phyloP scores from a whole-genome alignment of 352 stramenopile species.

The Halophytophthora batemanensis region DNA sequence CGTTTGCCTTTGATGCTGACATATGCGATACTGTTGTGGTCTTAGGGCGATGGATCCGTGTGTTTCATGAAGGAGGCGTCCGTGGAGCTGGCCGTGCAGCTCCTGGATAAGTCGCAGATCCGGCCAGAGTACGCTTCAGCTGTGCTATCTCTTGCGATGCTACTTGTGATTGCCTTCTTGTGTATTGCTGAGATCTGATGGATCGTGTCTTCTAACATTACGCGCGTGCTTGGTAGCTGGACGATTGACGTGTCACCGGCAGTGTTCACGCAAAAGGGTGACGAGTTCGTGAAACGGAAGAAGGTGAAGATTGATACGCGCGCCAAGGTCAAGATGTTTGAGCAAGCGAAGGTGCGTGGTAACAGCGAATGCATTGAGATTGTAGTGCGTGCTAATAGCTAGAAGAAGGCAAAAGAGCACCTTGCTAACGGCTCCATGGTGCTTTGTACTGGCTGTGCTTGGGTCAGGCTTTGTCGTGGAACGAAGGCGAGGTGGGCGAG shows the following conservation, averaged over 20 bases:
- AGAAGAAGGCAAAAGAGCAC: slow-evolving; percentile 19
- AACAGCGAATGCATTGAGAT: slow-evolving; percentile 8
- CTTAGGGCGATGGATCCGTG: slow-evolving; percentile 92
- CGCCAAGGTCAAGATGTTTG: slow-evolving; percentile 85
- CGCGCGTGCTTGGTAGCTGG: slow-evolving; percentile 32
- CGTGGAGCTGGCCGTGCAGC: slow-evolving; percentile 92
- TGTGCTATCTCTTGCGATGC: slow-evolving; percentile 1
- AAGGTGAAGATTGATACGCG: slow-evolving; percentile 78
- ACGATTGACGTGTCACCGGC: slow-evolving; percentile 64
- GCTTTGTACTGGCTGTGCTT: slow-evolving; percentile 20
- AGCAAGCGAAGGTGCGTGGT: slow-evolving; percentile 68
- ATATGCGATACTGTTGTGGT: not conserved
- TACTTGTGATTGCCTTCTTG: slow-evolving; percentile 3
- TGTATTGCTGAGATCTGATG: not conserved
- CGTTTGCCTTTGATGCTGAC: not conserved
- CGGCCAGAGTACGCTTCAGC: slow-evolving; percentile 68
- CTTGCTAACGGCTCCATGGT: not conserved
- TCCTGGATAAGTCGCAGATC: slow-evolving; percentile 91
- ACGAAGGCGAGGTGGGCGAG: slow-evolving; percentile 92
- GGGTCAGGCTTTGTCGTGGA: slow-evolving; percentile 90
- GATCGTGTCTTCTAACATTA: not conserved
- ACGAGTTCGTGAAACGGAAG: slow-evolving; percentile 74
- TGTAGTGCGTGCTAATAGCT: not conserved
- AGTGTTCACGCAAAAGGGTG: slow-evolving; percentile 91
- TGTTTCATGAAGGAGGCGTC: slow-evolving; percentile 96